Evolutionary conservation across 495 filamentous ascomycete genomes (phyloP).

Genomic region (Hypoxylon crocopeplum): DNA sequence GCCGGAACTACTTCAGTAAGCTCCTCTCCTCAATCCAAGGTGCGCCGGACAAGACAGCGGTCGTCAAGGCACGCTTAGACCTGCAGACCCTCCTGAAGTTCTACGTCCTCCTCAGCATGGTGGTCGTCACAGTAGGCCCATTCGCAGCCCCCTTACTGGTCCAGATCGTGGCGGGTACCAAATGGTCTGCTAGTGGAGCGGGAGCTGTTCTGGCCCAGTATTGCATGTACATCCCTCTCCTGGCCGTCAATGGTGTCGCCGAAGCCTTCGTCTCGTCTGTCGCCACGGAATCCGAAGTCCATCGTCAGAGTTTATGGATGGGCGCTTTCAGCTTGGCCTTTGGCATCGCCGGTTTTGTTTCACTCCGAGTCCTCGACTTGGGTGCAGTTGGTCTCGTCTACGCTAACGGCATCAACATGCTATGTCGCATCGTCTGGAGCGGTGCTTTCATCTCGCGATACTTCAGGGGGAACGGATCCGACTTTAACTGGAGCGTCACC

Average conservation of each 20-base stretch:
- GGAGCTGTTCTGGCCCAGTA: conserved; percentile 73
- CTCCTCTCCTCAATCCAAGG: conserved; percentile 56
- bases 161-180: conserved; percentile 70
- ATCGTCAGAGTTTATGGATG: conserved; percentile 83
- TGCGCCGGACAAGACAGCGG: conserved; percentile 19
- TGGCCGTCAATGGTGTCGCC: conserved; percentile 89
- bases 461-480: conserved; percentile 53
- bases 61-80: conserved; percentile 49
- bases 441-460: conserved; percentile 70
- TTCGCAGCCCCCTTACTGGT: conserved; percentile 74
- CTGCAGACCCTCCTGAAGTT: conserved; percentile 62
- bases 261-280: conserved; percentile 93
- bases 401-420: conserved; percentile 89
- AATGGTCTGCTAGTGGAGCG: conserved; percentile 73
- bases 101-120: conserved; percentile 72
- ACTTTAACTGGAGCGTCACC: conserved; percentile 37
- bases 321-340: conserved; percentile 75
- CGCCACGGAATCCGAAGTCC: conserved; percentile 72
- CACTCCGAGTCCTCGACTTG: conserved; percentile 66
- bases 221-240: conserved; percentile 89
- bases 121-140: conserved; percentile 73
- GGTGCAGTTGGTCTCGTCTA: conserved; percentile 82
- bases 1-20: conserved; percentile 83
- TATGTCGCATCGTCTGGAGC: conserved; percentile 82
- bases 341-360: conserved; percentile 71